Evolutionary conservation across 2,329 filamentous ascomycete genomes (phyloP), one percentile per base, ranked within the genome.

Genomic region (Chrysoporthe cubensis): DNA sequence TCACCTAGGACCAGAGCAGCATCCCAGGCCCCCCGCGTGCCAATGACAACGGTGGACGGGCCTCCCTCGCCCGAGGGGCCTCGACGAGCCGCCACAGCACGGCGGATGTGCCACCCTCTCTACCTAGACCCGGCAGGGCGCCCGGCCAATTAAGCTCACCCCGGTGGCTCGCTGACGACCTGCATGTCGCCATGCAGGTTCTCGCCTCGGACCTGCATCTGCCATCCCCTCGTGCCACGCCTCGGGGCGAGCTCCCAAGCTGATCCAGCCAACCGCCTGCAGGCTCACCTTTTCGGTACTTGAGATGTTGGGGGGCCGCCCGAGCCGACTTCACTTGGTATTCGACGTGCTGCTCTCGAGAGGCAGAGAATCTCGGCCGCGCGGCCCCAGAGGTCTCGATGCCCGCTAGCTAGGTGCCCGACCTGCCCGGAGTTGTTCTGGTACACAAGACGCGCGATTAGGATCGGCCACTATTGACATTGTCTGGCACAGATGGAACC

Each of bases 121-220:
- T 21, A 21, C 21, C 21, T 21, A 40, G 32, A 54, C 6, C 21
- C 50, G 14, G 11, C 8, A 57, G 52, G 11, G 32, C 50, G 7
- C 37, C 43, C 37, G 21, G 16, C 32, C 32, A 46, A 62, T 57
- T 54, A 26, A 42, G 21, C 48, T 46, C 58, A 58, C 48, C 26
- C 62, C 40, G 52, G 50, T 60, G 37, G 58, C 52, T 66, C 50
- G 58, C 58, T 62, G 42, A 44, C 58, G 42, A 37, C 37, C 58
- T 66, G 64, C 58, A 66, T 62, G 21, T 66, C 64, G 54, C 43
- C 26, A 21, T 62, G 58, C 64, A 56, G 26, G 58, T 57, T 57
- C 60, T 44, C 40, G 44, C 58, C 64, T 34, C 48, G 18, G 26
- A 37, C 40, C 58, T 62, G 58, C 64, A 66, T 62, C 46, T 43